Evolutionary conservation across 116 monocot species (phyloP), one percentile per base, ranked within the genome.

Genomic region (Phalaenopsis hybrid): DNA sequence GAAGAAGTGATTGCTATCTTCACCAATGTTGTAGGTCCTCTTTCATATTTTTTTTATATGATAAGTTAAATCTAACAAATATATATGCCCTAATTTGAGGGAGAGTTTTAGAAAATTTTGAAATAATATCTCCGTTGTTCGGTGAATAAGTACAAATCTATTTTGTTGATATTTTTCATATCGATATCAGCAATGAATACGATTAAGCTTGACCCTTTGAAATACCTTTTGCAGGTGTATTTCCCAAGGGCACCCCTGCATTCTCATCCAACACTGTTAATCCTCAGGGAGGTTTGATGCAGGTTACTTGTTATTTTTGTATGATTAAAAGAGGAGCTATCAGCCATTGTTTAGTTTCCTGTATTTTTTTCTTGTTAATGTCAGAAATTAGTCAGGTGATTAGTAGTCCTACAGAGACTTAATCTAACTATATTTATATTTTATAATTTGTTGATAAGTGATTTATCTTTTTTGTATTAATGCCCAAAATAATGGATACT

Each of bases 261-360:
- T 88, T 87, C 72, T 77, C 89, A 82, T 85, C 95, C 25, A 81
- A 81, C 76, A 81, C 25, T 87, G 81, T 83, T 49, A 91, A 80
- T 82, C 52, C 72, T 77, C 94, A 90, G 79, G 90, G 85, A 81
- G 75, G 83, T 74, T 31, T 86, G 8, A 89, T 97, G 87, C 94
- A 97, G 97, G 97, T 94, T 49, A 13, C 1, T 8, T 72, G 31
- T 72, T 72, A 45, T 21, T 45, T 7, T n/a, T 75, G 20, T n/a
- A 45, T 75, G 46, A 9, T 46, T 75, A 21, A 23, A 23, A 45
- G 44, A 21, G 46, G 20, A 45, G 17, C 15, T 75, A 75, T 45
- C 45, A 16, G 15, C 46, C 4, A 16, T 73, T 33, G 18, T 75
- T 44, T 44, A 18, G 17, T 75, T 16, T 44, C 72, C 9, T 12